Base-by-base conservation (phyloP, 192 early-diverging fungal species). In the Coemansia sp. region DNA sequence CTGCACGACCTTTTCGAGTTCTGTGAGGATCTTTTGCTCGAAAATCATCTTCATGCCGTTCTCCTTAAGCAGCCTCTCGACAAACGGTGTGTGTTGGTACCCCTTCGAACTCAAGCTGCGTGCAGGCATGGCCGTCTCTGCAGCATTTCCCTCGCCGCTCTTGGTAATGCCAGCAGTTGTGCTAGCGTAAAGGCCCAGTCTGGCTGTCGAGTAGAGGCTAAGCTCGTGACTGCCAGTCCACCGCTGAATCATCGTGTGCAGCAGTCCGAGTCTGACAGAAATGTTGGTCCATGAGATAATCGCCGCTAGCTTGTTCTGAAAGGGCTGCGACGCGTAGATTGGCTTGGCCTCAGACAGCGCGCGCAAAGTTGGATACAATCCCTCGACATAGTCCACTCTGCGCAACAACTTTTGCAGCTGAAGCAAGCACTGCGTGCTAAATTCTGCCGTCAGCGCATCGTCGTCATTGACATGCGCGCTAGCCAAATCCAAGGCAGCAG, bases 21-120 rank as follows among this genome's bases (percentile, higher is more conserved):
- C 81, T 1, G 80, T 80, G 42, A 93, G 73, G 2, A 85, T 89
- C 27, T 83, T 79, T 55, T 83, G 85, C 29, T 88, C 83, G 62
- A 95, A 93, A 0, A 90, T 91, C 60, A 83, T 85, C 69, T 86
- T 79, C 34, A 93, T 76, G 4, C 88, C 89, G 55, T 85, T 87
- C 62, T 95, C 93, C 73, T 91, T 92, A 43, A 93, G 74, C 53
- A 95, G 77, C 52, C 89, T 83, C 73, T 95, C 93, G 24, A 95
- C 83, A 76, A 95, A 95, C 24, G 91, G 89, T 32, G 77, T 80
- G 54, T 74, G 72, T 57, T 68, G 60, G 35, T 61, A 63, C 4
- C 46, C 71, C 53, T 66, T 61, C 34, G 46, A 50, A 14, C 26
- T 27, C 46, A 50, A 50, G 26, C 46, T 50, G n/a, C 46, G 46